phyloP scores from a whole-genome alignment of 2,329 filamentous ascomycete species.

The Cercospora sp. region DNA sequence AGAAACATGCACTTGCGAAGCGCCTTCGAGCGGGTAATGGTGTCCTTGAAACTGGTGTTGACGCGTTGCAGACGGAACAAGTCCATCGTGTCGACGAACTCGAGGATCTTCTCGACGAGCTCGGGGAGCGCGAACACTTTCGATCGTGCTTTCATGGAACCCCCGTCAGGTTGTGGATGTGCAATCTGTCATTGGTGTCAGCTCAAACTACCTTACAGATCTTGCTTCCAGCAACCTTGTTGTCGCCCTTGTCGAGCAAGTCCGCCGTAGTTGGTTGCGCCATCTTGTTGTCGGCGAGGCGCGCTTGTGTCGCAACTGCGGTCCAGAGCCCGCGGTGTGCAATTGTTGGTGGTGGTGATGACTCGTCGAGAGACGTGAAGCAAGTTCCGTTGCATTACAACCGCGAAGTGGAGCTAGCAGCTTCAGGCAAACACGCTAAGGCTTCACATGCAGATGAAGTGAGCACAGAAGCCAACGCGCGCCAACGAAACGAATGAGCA shows the following conservation, averaged over 20 bases:
- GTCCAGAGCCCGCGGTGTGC: neutral
- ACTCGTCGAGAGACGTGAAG: neutral
- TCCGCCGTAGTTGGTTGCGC: neutral
- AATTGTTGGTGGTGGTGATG: neutral
- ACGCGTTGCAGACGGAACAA: slow-evolving; percentile 12
- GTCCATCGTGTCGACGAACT: neutral
- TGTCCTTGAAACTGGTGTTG: slow-evolving; percentile 12
- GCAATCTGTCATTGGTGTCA: neutral
- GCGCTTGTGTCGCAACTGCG: neutral
- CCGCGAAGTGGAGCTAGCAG: neutral
- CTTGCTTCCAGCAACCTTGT: neutral
- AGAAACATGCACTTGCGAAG: slow-evolving; percentile 4
- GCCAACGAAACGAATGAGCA: too few species aligned
- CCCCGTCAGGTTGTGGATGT: neutral
- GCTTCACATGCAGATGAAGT: slow-evolving; percentile 2
- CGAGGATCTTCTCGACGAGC: slow-evolving; percentile 10
- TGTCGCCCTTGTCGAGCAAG: neutral
- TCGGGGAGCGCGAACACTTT: slow-evolving; percentile 2
- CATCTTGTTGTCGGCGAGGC: neutral
- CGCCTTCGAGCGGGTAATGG: slow-evolving; percentile 1
- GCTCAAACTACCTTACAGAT: neutral
- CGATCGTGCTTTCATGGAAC: neutral
- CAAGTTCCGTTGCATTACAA: neutral
- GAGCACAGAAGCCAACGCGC: too few species aligned
- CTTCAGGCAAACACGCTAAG: neutral